A percentile compares a stretch with the other conserved stretches of the same genome.
Conservation (phyloP, 345 rosid species). For the Microcos paniculata region DNA sequence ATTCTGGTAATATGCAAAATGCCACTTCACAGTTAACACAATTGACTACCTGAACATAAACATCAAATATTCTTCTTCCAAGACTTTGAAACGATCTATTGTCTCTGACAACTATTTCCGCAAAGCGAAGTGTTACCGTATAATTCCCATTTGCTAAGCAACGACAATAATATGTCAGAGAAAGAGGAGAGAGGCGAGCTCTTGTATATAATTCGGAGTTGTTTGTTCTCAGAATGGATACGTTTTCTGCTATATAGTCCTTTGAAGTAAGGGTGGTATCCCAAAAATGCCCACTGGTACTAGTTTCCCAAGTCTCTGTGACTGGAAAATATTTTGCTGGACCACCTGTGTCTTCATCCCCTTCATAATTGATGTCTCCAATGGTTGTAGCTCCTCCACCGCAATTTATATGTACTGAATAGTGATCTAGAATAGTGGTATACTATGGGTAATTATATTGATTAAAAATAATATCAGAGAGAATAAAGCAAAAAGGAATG, state of each 20-base stretch:
- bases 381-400: slow-evolving; percentile 38
- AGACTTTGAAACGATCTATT: slow-evolving; percentile 35
- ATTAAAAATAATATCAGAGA: neutral
- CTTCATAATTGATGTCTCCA: slow-evolving; percentile 30
- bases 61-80: slow-evolving; percentile 48
- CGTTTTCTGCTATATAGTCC: neutral
- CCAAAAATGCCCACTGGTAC: slow-evolving; percentile 55
- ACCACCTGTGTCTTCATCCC: slow-evolving; percentile 35
- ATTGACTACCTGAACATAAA: slow-evolving; percentile 47
- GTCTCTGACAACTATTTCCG: slow-evolving; percentile 43
- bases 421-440: slow-evolving; percentile 15
- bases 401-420: slow-evolving; percentile 43
- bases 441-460: neutral
- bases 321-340: slow-evolving; percentile 31
- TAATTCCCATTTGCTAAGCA: slow-evolving; percentile 55
- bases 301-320: slow-evolving; percentile 40
- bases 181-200: slow-evolving; percentile 50
- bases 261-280: slow-evolving; percentile 24
- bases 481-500: neutral
- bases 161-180: slow-evolving; percentile 46
- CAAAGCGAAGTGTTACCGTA: slow-evolving; percentile 50
- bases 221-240: neutral
- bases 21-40: neutral
- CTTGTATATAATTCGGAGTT: slow-evolving; percentile 32
- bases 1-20: neutral